Evolutionary conservation across 2,329 filamentous ascomycete genomes (phyloP), one percentile per base, ranked within the genome.

Genomic region (Cytospora chrysosperma): DNA sequence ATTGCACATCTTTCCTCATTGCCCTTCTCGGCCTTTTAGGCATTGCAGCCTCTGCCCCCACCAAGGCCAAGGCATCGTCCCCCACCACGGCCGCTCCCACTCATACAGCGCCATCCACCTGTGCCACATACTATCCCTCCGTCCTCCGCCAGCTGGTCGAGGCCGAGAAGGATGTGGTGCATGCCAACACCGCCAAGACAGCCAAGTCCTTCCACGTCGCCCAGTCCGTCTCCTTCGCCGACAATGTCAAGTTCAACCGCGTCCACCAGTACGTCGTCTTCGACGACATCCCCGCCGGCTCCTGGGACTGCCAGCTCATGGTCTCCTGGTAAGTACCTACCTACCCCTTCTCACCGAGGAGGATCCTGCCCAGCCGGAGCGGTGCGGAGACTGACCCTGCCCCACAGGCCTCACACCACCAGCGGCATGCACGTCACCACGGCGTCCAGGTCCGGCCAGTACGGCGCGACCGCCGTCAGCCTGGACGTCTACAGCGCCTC

Each of bases 271-370:
- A 66, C 40, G 40, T 66, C 17, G 57, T 55, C 40, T 66, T 66
- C 26, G 61, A 64, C 47, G 50, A 56, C 21, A 64, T 66, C 40
- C 17, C 53, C 34, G 32, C 57, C 50, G 58, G 57, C 49, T 66
- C 64, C 21, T 66, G 61, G 64, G 61, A 66, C 28, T 66, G 64
- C 32, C 64, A 66, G 43, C 61, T 66, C 47, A 66, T 66, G 64
- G 55, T 66, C 10, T 66, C 64, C 15, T 66, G 64, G 64, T 61
- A 49, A 13, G 58, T 49, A 4, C n/a, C n/a, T n/a, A n/a, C n/a
- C n/a, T n/a, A n/a, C n/a, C n/a, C n/a, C n/a, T n/a, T n/a, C n/a
- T n/a, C n/a, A n/a, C n/a, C n/a, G n/a, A n/a, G n/a, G n/a, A n/a
- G n/a, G n/a, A 3, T 30, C 15, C 26, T 12, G n/a, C n/a, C 21